Base-by-base conservation (phyloP, 2,329 filamentous ascomycete species). In the Eutypella sp. region DNA sequence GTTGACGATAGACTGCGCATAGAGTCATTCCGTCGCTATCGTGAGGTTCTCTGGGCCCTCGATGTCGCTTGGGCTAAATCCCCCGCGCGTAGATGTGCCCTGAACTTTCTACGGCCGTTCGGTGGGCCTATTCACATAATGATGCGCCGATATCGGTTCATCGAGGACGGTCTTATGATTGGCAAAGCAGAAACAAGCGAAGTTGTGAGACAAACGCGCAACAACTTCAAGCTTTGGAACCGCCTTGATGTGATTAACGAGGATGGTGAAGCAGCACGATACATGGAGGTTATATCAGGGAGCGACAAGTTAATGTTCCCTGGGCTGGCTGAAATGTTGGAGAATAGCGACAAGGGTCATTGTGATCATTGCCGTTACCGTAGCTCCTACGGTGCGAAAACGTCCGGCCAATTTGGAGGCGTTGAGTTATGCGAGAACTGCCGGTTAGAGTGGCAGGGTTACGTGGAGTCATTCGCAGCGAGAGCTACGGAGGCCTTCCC, bases 61-160 rank as follows among this genome's bases (percentile, higher is more conserved):
- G 63, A 67, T 31, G 54, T 50, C 3, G 56, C 44, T 2, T 61
- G 46, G 46, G 54, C 53, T 8, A 19, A 29, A 2, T 18, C 41
- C 11, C 40, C 47, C 10, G 33, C 40, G 47, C 38, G 8, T 8
- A 29, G 31, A 39, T 54, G 25, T 29, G 25, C 13, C 25, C 43
- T 54, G 24, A 60, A 60, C 46, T 58, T 66, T 31, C 6, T 63
- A 6, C 59, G 63, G 1, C 47, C 51, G 22, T 59, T 65, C 25
- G 61, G 61, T 8, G 63, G 62, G 3, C 58, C 63, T 1, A 54
- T 65, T 22, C 61, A 66, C 36, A 57, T 66, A 53, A 62, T 60
- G 56, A 65, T 60, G 60, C 53, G 62, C 16, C 50, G 62, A 4
- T 65, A 66, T 47, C 57, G 63, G 3, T 65, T 60, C 43, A 58